Evolutionary conservation across 2,329 filamentous ascomycete species (phyloP).

Genomic region (Pyrenophora tritici-repentis): DNA sequence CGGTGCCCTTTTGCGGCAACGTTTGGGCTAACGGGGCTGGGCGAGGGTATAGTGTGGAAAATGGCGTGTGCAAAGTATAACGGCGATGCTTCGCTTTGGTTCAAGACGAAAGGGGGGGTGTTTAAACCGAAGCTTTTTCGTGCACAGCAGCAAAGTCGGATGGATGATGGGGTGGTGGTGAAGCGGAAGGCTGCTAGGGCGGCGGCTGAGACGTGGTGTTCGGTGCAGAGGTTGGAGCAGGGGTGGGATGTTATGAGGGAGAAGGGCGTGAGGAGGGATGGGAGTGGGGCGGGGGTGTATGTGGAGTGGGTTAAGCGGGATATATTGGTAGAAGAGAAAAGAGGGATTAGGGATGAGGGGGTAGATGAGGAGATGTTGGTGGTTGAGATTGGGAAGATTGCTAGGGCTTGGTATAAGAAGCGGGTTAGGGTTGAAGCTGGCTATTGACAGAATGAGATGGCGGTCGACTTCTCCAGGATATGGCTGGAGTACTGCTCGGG

Average conservation of each 20-base stretch:
- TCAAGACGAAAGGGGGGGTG: constrained; percentile 20
- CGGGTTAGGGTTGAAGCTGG: neutral
- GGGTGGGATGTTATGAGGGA: constrained; percentile 35
- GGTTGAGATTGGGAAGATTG: constrained; percentile 30
- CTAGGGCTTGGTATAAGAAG: constrained; percentile 4
- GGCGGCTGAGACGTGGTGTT: constrained; percentile 27
- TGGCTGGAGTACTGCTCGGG: no score
- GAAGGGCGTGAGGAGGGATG: constrained; percentile 13
- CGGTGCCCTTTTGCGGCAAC: neutral
- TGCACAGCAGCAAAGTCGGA: constrained; percentile 13
- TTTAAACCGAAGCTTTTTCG: constrained; percentile 34
- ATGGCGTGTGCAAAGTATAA: neutral
- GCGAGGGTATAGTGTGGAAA: constrained; percentile 4
- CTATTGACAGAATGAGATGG: no score
- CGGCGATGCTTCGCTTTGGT: neutral
- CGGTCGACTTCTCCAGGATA: no score
- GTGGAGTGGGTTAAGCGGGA: constrained; percentile 35
- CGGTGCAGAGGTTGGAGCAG: constrained; percentile 29
- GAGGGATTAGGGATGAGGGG: constrained; percentile 21
- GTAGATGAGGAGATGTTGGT: constrained; percentile 27
- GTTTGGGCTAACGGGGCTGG: neutral
- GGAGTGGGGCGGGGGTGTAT: constrained; percentile 23
- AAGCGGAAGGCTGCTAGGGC: constrained; percentile 17
- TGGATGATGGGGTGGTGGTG: constrained; percentile 9
- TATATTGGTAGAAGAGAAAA: constrained; percentile 30